A percentile compares a stretch with the other conserved stretches of the same genome.
Conservation (phyloP, 176 grass and related monocot species). For the Avena atlantica region DNA sequence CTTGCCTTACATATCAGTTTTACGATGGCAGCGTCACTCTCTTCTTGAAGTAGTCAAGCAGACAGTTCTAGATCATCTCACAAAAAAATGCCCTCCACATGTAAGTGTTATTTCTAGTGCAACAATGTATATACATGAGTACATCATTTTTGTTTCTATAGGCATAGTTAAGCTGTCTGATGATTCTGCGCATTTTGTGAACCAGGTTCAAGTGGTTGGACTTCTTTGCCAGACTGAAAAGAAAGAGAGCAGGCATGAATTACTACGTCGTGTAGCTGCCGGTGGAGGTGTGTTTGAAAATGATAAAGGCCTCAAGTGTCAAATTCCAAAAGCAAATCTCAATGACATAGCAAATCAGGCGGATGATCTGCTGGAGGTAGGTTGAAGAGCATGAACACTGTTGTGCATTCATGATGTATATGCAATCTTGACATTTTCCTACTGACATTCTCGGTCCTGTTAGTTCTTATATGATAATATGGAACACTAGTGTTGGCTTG, state of each 20-base stretch:
- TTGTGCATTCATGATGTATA: slow-evolving; percentile 23
- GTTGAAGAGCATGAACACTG: slow-evolving; percentile 10
- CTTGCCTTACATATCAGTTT: slow-evolving; percentile 26
- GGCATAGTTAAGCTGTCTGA: not conserved
- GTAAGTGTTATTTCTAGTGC: slow-evolving; percentile 55
- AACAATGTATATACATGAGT: not conserved
- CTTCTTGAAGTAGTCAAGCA: slow-evolving; percentile 92
- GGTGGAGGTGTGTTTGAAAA: slow-evolving; percentile 96
- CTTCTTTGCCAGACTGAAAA: slow-evolving; percentile 95
- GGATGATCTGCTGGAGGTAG: slow-evolving; percentile 91
- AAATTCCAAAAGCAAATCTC: slow-evolving; percentile 88
- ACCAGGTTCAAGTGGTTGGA: slow-evolving; percentile 95
- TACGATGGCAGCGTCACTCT: slow-evolving; percentile 70
- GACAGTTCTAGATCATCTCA: slow-evolving; percentile 91
- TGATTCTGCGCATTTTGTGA: not conserved
- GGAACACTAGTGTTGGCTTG: not conserved
- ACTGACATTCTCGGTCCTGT: not conserved
- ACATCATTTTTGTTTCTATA: not conserved
- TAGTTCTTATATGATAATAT: not conserved
- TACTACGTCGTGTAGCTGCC: slow-evolving; percentile 83
- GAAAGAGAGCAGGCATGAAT: slow-evolving; percentile 90
- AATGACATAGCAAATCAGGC: slow-evolving; percentile 98
- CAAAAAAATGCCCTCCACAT: slow-evolving; percentile 92
- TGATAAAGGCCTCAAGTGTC: slow-evolving; percentile 80
- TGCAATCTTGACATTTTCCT: not conserved